Evolutionary conservation across 441 rosid genomes (phyloP), one percentile per base, ranked within the genome.

Genomic region (Adansonia grandidieri): DNA sequence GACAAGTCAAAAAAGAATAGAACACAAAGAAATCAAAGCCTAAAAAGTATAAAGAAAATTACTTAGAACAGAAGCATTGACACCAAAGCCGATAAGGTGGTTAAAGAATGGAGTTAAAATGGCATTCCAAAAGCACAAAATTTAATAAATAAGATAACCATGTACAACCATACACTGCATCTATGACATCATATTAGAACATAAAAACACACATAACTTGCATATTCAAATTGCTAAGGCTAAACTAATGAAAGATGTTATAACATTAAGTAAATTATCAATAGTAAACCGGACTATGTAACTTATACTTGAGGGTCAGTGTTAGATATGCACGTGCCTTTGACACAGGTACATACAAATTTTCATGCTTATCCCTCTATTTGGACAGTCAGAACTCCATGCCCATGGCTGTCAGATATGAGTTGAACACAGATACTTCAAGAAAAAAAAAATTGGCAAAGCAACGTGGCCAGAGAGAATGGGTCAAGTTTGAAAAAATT

Each of bases 1-100:
- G 62, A 71, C 68, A 71, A 40, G 75, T 57, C 15, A 69, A 9
- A 56, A 75, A 44, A 24, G 2, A 70, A 65, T 42, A 68, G 45
- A 42, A 24, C 28, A 63, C 20, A 77, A 48, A 45, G 40, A 57
- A 44, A 56, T 45, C 32, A 66, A 44, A 68, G 44, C 53, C 79
- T 65, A 11, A 40, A 67, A 9, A 42, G 9, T 28, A 54, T 5
- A 77, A 62, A 53, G 28, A 70, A 24, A 50, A 70, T 22, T 14
- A 71, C 74, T 50, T 14, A 37, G 32, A 50, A 70, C 1, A 71
- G 48, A 71, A 53, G 62, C 53, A 50, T 24, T 64, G 42, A 69
- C 5, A n/a, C 20, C 74, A 50, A 70, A 20, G 10, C 48, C 17
- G 54, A 71, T 0, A 54, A 9, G 15, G 22, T 9, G 20, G 75